Evolutionary conservation across 2,329 filamentous ascomycete species (phyloP).

Genomic region (Endothia cerciana): DNA sequence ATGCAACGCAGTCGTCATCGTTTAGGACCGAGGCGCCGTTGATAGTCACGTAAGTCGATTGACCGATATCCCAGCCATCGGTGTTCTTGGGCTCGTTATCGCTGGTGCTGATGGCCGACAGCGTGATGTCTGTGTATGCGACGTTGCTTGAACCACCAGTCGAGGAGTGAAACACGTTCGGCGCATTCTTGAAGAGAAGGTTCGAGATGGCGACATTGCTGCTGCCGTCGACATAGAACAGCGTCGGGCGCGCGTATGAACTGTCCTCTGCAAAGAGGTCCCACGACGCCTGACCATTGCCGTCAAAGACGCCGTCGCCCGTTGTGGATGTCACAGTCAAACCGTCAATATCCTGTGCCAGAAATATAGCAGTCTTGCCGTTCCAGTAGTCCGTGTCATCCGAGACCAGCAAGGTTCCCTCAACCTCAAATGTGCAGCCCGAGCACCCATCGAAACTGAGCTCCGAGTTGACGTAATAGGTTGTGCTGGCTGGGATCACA

Average conservation of each 20-base stretch:
- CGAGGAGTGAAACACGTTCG: constrained; percentile 49
- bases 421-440: constrained; percentile 50
- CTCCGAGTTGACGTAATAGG: constrained; percentile 48
- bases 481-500: constrained; percentile 44
- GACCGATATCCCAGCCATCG: constrained; percentile 47
- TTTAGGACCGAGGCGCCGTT: constrained; percentile 43
- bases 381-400: constrained; percentile 47
- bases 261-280: constrained; percentile 45
- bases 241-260: constrained; percentile 44
- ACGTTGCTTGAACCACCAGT: constrained; percentile 43
- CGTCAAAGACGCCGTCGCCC: constrained; percentile 48
- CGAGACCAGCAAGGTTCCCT: constrained; percentile 47
- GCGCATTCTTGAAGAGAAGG: constrained; percentile 46
- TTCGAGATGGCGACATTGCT: constrained; percentile 43
- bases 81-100: constrained; percentile 45
- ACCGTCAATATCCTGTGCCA: constrained; percentile 42
- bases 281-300: constrained; percentile 48
- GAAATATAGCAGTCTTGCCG: constrained; percentile 44
- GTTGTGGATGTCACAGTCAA: constrained; percentile 45
- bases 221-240: constrained; percentile 44
- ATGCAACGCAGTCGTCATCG: constrained; percentile 50
- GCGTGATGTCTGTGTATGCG: constrained; percentile 41
- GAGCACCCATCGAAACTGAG: constrained; percentile 47
- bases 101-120: constrained; percentile 45
- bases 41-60: constrained; percentile 43